Evolutionary conservation across 768 basidiomycete species (phyloP).

Genomic region (Exidia glandulosa): DNA sequence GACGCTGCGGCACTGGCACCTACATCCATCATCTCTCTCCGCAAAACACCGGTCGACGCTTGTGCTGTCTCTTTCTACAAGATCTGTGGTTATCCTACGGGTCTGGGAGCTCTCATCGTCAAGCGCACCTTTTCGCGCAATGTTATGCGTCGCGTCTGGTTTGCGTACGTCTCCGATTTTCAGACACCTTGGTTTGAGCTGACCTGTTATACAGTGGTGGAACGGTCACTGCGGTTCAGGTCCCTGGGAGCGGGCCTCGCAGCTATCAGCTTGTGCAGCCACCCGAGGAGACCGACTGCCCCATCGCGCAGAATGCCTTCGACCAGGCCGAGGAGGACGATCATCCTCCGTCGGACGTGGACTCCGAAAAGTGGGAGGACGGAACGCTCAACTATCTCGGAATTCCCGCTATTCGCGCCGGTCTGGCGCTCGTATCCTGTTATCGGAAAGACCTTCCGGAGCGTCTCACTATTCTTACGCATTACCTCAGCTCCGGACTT

Average conservation of each 20-base stretch:
- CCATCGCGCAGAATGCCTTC: not conserved
- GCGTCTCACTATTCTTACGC: conserved; percentile 57
- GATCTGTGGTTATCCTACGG: conserved; percentile 9
- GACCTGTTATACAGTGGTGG: conserved; percentile 37
- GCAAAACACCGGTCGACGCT: conserved; percentile 29
- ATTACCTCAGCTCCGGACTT: conserved; percentile 48
- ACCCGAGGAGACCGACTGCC: not conserved
- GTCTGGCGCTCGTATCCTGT: conserved; percentile 63
- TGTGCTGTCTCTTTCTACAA: conserved; percentile 10
- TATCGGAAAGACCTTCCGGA: conserved; percentile 72
- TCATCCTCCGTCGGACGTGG: not conserved
- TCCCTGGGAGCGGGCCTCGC: conserved; percentile 41
- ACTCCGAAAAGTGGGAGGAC: conserved; percentile 36
- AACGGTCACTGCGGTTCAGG: conserved; percentile 73
- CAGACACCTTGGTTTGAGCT: conserved; percentile 67
- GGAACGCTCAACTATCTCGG: conserved; percentile 78
- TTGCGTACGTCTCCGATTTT: conserved; percentile 21
- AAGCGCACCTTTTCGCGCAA: conserved; percentile 32
- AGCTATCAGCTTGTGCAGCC: not conserved
- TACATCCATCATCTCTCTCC: conserved; percentile 54
- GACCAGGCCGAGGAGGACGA: not conserved
- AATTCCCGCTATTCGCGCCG: conserved; percentile 65
- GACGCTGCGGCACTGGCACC: conserved; percentile 77
- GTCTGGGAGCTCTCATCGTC: conserved; percentile 6
- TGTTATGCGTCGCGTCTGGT: not conserved